These are phyloP conservation scores for Trichoderma atrobrunneum DNA, from an alignment of 2,329 filamentous ascomycete genomes.

Conservation along the genomic window DNA sequence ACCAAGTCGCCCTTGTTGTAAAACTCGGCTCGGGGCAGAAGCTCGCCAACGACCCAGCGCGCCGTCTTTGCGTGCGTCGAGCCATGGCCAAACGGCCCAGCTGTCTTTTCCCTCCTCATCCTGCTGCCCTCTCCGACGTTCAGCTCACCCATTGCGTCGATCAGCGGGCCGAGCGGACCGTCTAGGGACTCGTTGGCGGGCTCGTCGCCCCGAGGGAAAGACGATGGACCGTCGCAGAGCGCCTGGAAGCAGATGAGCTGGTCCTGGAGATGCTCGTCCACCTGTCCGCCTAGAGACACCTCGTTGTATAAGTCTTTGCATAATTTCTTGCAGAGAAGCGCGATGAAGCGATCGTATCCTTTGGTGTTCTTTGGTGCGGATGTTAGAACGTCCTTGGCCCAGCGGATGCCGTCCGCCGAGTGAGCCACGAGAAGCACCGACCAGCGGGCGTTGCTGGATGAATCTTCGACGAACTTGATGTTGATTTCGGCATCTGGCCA, in stretches of 20 bases:
- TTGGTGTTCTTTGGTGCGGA: slow-evolving; percentile 42
- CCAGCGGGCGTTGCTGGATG: slow-evolving; percentile 48
- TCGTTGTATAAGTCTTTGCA: slow-evolving; percentile 46
- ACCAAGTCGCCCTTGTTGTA: slow-evolving; percentile 51
- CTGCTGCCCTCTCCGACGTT: slow-evolving; percentile 26
- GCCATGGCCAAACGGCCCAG: slow-evolving; percentile 55
- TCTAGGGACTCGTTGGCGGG: slow-evolving; percentile 18
- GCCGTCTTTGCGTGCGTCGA: slow-evolving; percentile 58
- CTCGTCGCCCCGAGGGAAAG: slow-evolving; percentile 37
- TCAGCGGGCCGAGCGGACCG: slow-evolving; percentile 23
- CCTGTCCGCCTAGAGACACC: slow-evolving; percentile 42
- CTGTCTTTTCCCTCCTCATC: slow-evolving; percentile 43
- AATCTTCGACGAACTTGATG: slow-evolving; percentile 51
- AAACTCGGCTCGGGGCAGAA: slow-evolving; percentile 50
- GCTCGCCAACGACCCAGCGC: slow-evolving; percentile 54
- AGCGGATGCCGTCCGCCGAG: slow-evolving; percentile 43
- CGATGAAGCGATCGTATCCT: slow-evolving; percentile 31
- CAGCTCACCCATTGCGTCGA: slow-evolving; percentile 32
- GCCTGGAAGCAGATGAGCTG: slow-evolving; percentile 61
- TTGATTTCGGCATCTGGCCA: slow-evolving; percentile 45
- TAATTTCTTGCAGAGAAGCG: slow-evolving; percentile 45
- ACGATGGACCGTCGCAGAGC: slow-evolving; percentile 51
- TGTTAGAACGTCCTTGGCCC: slow-evolving; percentile 47
- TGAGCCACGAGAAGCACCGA: slow-evolving; percentile 58
- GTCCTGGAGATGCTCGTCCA: slow-evolving; percentile 59